Evolutionary conservation across 345 rosid species (phyloP).

Genomic region (Populus ilicifolia): DNA sequence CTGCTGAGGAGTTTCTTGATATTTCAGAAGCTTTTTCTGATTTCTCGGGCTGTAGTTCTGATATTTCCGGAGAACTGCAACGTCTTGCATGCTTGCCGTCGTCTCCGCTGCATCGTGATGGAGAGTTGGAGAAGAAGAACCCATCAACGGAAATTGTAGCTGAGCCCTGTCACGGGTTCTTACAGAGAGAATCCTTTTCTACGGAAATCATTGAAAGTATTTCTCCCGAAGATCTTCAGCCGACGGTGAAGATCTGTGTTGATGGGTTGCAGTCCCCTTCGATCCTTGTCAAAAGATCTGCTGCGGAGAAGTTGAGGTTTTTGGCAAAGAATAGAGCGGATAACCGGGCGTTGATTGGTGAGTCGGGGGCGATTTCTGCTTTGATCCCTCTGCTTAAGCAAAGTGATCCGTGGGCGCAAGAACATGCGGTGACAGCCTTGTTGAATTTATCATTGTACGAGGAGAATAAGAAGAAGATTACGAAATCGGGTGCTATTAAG

Average conservation of each 20-base stretch:
- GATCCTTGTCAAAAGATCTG: conserved; percentile 74
- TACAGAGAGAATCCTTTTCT: conserved; percentile 78
- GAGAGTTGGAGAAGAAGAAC: neutral
- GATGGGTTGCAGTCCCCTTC: conserved; percentile 74
- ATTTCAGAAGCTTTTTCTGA: conserved; percentile 81
- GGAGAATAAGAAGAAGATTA: conserved; percentile 53
- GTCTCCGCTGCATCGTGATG: conserved; percentile 19
- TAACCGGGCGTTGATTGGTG: conserved; percentile 78
- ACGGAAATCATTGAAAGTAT: conserved; percentile 90
- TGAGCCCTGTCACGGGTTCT: conserved; percentile 79
- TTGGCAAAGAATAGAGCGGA: conserved; percentile 86
- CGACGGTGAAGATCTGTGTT: conserved; percentile 86
- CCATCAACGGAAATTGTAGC: conserved; percentile 28
- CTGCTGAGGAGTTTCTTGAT: conserved; percentile 49
- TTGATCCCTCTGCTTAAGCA: conserved; percentile 74
- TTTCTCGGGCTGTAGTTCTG: conserved; percentile 80
- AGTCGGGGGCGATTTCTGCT: conserved; percentile 89
- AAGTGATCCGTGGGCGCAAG: conserved; percentile 88
- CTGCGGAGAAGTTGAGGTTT: conserved; percentile 84
- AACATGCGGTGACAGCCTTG: conserved; percentile 89
- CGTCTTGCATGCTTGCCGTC: conserved; percentile 77
- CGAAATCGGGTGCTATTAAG: conserved; percentile 75
- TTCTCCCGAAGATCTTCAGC: conserved; percentile 95
- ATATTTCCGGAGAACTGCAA: conserved; percentile 89
- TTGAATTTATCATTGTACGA: conserved; percentile 80